These are phyloP conservation scores for Podospora sp. DNA, from an alignment of 495 filamentous ascomycete genomes.

Conservation along the genomic window DNA sequence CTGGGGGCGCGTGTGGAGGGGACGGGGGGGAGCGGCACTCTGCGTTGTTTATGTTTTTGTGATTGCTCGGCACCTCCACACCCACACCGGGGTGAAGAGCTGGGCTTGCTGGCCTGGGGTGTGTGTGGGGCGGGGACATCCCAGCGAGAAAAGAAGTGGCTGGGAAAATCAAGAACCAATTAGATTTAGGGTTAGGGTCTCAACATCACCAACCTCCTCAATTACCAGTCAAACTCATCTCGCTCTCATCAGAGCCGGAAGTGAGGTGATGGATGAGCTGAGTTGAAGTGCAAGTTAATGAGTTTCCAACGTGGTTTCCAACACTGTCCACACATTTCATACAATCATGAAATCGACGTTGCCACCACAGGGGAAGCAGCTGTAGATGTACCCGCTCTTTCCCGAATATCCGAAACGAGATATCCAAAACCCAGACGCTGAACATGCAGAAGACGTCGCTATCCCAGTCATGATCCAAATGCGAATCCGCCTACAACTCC, in stretches of 20 bases:
- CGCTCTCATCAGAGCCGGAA: neutral
- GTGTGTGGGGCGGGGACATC: neutral
- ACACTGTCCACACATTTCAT: neutral
- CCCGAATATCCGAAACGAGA: too few species aligned
- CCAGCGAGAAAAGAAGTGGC: neutral
- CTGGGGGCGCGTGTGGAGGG: slow-evolving; percentile 18
- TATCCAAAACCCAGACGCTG: too few species aligned
- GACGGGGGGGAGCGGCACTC: slow-evolving; percentile 11
- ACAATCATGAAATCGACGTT: neutral
- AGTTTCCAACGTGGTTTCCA: neutral
- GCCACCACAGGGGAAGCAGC: too few species aligned
- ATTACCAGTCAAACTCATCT: neutral
- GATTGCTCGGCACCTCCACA: neutral
- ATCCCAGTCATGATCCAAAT: neutral
- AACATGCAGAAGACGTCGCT: neutral
- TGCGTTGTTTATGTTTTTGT: slow-evolving; percentile 24
- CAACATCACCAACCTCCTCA: neutral
- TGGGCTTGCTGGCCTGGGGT: neutral
- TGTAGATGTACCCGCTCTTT: too few species aligned
- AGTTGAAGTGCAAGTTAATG: neutral
- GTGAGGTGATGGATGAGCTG: neutral
- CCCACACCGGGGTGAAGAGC: neutral
- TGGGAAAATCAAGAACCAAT: neutral
- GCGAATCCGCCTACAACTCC: slow-evolving; percentile 26
- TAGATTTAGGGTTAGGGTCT: neutral